These are phyloP conservation scores for Diaporthe citri DNA, from an alignment of 2,329 filamentous ascomycete genomes.

Conservation along the genomic window DNA sequence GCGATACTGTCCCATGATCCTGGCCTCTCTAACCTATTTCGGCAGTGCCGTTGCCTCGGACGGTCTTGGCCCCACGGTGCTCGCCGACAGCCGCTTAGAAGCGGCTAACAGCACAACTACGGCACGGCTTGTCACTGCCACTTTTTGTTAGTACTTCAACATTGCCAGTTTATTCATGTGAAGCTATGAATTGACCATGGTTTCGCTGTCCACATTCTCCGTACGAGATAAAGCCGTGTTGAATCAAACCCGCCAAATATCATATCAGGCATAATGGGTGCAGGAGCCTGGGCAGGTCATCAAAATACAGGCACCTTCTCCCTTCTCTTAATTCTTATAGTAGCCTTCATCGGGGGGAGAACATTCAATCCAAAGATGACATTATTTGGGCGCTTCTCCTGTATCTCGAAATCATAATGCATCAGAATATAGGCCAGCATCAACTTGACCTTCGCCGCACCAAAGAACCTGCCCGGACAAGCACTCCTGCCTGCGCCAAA, in stretches of 20 bases:
- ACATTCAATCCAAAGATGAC: neutral
- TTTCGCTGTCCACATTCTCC: neutral
- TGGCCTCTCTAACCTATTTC: slow-evolving; percentile 26
- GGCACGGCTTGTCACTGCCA: rapidly evolving
- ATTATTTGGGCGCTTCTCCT: neutral
- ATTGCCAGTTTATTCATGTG: neutral
- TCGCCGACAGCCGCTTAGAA: slow-evolving; percentile 14
- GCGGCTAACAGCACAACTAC: neutral
- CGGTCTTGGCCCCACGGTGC: slow-evolving; percentile 30
- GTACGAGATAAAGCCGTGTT: neutral
- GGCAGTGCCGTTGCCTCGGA: slow-evolving; percentile 16
- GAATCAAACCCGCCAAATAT: neutral
- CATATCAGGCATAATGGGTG: too few relatives aligned
- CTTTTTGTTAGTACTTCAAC: neutral
- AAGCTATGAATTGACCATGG: neutral
- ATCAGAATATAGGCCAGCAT: slow-evolving; percentile 2
- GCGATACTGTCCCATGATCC: slow-evolving; percentile 34
- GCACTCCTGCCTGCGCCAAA: slow-evolving; percentile 2
- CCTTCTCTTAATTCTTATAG: neutral
- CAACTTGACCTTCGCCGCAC: neutral
- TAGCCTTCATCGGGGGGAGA: slow-evolving; percentile 3
- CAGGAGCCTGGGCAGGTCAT: neutral
- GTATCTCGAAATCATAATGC: slow-evolving; percentile 11
- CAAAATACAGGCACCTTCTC: neutral
- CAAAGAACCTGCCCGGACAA: neutral